phyloP scores from a whole-genome alignment of 1,139 yeast species.

The Pichia sp. region DNA sequence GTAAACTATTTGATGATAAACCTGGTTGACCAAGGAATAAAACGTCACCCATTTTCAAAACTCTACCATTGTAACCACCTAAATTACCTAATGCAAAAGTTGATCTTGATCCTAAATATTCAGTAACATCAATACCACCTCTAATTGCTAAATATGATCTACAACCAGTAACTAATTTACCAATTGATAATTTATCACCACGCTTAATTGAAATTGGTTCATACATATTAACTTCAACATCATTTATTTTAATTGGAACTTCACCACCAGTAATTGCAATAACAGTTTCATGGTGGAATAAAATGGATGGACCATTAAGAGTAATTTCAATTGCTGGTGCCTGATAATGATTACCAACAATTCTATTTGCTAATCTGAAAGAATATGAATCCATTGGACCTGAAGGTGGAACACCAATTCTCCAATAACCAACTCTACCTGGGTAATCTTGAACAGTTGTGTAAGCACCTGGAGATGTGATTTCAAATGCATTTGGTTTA shows the following conservation, averaged over 20 bases:
- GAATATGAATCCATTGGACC: slow-evolving; percentile 97
- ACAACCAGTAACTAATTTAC: slow-evolving; percentile 76
- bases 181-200: slow-evolving; percentile 76
- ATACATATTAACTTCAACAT: slow-evolving; percentile 49
- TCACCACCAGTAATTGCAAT: slow-evolving; percentile 85
- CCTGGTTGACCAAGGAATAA: slow-evolving; percentile 77
- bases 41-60: slow-evolving; percentile 86
- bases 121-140: slow-evolving; percentile 91
- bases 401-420: slow-evolving; percentile 94
- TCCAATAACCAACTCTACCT: slow-evolving; percentile 86
- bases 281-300: slow-evolving; percentile 74
- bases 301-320: slow-evolving; percentile 74
- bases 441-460: slow-evolving; percentile 96
- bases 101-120: slow-evolving; percentile 91
- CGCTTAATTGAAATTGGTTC: slow-evolving; percentile 60
- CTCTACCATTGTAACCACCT: slow-evolving; percentile 94
- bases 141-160: slow-evolving; percentile 84
- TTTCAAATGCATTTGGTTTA: slow-evolving; percentile 76
- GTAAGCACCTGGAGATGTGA: slow-evolving; percentile 82
- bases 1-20: slow-evolving; percentile 59
- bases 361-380: slow-evolving; percentile 79
- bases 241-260: slow-evolving; percentile 62
- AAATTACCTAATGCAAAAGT: slow-evolving; percentile 91
- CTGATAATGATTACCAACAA: slow-evolving; percentile 75
- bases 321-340: slow-evolving; percentile 93